Conservation (phyloP, 352 stramenopile species). For the Globisporangium canariense region DNA sequence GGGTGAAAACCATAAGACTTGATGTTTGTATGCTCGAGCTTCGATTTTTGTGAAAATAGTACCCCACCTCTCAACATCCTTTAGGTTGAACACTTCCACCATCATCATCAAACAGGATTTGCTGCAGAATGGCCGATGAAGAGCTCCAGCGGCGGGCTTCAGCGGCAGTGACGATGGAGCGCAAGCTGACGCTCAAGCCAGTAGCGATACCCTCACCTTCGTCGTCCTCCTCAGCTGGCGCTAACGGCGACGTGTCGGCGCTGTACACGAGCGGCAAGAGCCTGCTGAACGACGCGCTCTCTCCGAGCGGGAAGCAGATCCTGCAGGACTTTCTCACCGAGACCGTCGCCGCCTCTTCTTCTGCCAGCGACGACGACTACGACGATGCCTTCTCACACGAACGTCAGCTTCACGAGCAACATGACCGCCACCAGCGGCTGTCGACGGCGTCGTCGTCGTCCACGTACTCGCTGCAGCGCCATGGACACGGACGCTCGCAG, state of each 20-base stretch:
- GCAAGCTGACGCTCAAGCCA: conserved; percentile 1
- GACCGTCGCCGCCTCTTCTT: conserved; percentile 7
- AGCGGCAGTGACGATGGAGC: conserved; percentile 1
- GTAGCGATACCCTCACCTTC: conserved; percentile 13
- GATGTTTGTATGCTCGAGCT: not conserved
- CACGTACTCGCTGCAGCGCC: not conserved
- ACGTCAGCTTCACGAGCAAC: not conserved
- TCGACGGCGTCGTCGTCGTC: conserved; percentile 1
- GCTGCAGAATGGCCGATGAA: not conserved
- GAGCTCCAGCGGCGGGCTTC: not conserved
- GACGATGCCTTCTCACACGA: no score
- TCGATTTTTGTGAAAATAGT: conserved; percentile 10
- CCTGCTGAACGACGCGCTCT: conserved; percentile 57
- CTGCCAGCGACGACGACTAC: conserved; percentile 1
- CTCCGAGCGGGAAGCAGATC: conserved; percentile 40
- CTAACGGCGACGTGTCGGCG: conserved; percentile 4
- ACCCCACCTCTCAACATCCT: not conserved
- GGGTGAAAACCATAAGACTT: not conserved
- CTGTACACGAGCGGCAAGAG: conserved; percentile 22
- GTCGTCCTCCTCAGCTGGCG: conserved; percentile 4
- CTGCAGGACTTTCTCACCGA: conserved; percentile 47
- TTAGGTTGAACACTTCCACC: conserved; percentile 4
- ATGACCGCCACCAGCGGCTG: not conserved
- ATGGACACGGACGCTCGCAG: not conserved
- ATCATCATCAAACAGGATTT: not conserved